A percentile compares a stretch with the other conserved stretches of the same genome.
Conservation (phyloP, 2,329 filamentous ascomycete species). For the Paracoccidioides brasiliensis region DNA sequence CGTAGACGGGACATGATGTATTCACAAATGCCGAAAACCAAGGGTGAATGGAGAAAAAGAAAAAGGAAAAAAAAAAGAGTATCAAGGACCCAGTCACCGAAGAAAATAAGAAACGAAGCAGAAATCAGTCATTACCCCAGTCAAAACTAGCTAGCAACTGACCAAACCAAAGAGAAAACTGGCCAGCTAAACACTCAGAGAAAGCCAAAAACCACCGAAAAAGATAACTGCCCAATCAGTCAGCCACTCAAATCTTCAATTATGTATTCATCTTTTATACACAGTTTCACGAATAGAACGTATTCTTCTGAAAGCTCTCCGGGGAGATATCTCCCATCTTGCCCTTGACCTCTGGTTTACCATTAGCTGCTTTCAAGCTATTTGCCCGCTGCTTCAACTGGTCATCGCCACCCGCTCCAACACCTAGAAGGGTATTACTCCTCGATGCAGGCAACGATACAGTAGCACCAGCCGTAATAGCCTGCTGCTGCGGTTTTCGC, state of each 20-base stretch:
- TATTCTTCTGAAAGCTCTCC: slow-evolving; percentile 59
- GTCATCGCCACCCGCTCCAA: slow-evolving; percentile 1
- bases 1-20: background rate
- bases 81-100: background rate
- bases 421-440: slow-evolving; percentile 1
- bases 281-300: slow-evolving; percentile 46
- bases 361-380: slow-evolving; percentile 17
- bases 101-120: background rate
- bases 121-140: background rate
- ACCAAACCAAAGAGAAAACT: background rate
- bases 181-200: background rate
- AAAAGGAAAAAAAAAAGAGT: background rate
- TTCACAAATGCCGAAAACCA: background rate
- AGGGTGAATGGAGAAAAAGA: background rate
- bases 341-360: slow-evolving; percentile 39
- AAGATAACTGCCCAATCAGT: too few species aligned
- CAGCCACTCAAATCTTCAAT: slow-evolving; percentile 4
- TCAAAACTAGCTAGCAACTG: background rate
- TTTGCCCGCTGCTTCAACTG: slow-evolving; percentile 16
- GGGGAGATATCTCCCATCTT: slow-evolving; percentile 52
- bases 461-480: slow-evolving; percentile 25
- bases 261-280: slow-evolving; percentile 5
- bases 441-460: background rate
- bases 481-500: slow-evolving; percentile 31
- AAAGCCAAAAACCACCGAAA: background rate